A percentile compares a stretch with the other conserved stretches of the same genome.
These are phyloP conservation scores for Aurinia saxatilis DNA, from an alignment of 345 rosid species.

Conservation along the genomic window DNA sequence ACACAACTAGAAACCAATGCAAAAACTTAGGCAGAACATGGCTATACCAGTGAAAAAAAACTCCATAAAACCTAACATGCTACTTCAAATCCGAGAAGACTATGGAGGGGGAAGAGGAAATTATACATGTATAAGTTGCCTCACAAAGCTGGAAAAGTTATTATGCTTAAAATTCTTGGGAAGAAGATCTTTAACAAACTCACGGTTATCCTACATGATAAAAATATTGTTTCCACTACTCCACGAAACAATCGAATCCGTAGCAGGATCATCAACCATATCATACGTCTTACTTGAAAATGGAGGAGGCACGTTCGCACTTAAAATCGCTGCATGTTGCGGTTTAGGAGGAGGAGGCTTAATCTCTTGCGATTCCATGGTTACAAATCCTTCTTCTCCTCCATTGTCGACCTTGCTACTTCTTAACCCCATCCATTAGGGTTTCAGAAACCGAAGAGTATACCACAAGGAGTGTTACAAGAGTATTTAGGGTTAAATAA, in stretches of 20 bases:
- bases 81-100: too few relatives aligned
- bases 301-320: slow-evolving; percentile 69
- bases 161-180: slow-evolving; percentile 89
- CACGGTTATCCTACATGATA: slow-evolving; percentile 86
- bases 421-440: slow-evolving; percentile 22
- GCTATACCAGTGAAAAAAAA: neutral
- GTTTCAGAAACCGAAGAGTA: neutral
- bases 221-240: slow-evolving; percentile 67
- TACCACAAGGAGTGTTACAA: too few relatives aligned
- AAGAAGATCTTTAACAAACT: slow-evolving; percentile 71
- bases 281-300: slow-evolving; percentile 90
- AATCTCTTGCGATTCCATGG: slow-evolving; percentile 7
- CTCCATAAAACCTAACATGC: too few relatives aligned
- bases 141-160: slow-evolving; percentile 87
- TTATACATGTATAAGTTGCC: slow-evolving; percentile 82
- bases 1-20: too few relatives aligned
- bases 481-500: neutral
- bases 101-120: neutral
- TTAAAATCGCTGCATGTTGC: slow-evolving; percentile 35
- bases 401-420: neutral
- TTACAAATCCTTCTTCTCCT: neutral
- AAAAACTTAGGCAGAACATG: too few relatives aligned
- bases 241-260: slow-evolving; percentile 80
- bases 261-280: slow-evolving; percentile 76
- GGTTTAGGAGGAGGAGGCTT: slow-evolving; percentile 34